A percentile compares a stretch with the other conserved stretches of the same genome.
Evolutionary conservation across 106 monocot species (phyloP).

Genomic region (Alisma plantagoaquatica): DNA sequence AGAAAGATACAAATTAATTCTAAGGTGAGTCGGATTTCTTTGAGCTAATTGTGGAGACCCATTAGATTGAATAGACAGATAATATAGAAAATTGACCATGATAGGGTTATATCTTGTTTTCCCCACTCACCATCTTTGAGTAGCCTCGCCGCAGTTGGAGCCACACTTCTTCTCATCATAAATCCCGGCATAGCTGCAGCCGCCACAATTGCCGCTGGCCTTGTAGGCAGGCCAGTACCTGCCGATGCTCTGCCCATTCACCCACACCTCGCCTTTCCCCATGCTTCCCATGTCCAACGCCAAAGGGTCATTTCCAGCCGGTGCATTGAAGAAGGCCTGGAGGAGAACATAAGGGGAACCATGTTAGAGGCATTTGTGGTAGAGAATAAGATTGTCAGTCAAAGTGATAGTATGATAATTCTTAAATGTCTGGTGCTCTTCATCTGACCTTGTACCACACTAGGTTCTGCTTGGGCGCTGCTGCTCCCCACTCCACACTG

Average conservation of each 20-base stretch:
- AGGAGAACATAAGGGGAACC: too few species aligned
- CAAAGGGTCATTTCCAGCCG: slow-evolving; percentile 55
- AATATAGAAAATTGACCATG: too few species aligned
- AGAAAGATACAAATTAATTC: neutral
- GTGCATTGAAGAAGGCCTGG: slow-evolving; percentile 76
- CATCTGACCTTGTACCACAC: slow-evolving; percentile 90
- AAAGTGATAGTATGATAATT: too few species aligned
- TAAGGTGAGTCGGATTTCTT: too few species aligned
- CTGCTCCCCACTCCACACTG: slow-evolving; percentile 53
- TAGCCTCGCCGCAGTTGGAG: slow-evolving; percentile 47
- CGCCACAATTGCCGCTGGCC: slow-evolving; percentile 55
- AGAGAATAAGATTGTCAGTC: too few species aligned
- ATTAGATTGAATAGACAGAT: neutral
- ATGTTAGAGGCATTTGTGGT: too few species aligned
- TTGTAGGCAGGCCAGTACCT: slow-evolving; percentile 65
- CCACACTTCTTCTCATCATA: slow-evolving; percentile 56
- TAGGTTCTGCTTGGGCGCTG: slow-evolving; percentile 30
- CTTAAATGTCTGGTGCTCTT: too few species aligned
- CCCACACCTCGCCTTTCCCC: slow-evolving; percentile 81
- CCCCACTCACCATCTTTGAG: slow-evolving; percentile 87
- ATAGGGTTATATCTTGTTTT: too few species aligned
- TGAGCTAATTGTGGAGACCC: neutral
- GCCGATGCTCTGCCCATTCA: slow-evolving; percentile 71
- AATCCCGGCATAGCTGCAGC: slow-evolving; percentile 46
- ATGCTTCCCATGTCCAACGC: slow-evolving; percentile 80